Conservation (phyloP, 2,329 filamentous ascomycete species). For the Diaporthe ilicicola region DNA sequence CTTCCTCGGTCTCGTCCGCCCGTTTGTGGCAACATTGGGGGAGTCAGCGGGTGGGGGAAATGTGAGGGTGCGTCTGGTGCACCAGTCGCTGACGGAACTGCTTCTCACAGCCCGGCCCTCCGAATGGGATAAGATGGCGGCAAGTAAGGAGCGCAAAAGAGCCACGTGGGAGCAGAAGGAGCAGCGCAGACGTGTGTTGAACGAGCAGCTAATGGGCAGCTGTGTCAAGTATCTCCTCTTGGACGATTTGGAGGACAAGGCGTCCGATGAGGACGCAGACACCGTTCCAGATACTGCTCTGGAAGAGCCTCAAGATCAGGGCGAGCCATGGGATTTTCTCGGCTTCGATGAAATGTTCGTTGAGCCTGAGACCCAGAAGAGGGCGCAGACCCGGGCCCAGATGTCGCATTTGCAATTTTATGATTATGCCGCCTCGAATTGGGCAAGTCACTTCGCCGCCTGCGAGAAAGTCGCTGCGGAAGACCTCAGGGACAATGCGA, state of each 20-base stretch:
- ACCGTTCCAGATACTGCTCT: too few relatives aligned
- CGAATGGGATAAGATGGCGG: not conserved
- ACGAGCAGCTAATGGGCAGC: not conserved
- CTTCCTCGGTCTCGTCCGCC: not conserved
- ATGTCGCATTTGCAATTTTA: slow-evolving; percentile 4
- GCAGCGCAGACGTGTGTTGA: not conserved
- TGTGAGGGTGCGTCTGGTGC: not conserved
- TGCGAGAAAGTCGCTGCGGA: not conserved
- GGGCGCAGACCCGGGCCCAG: not conserved
- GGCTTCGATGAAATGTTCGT: not conserved
- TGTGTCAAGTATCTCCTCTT: not conserved
- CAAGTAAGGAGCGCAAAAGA: not conserved
- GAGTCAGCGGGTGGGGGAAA: not conserved
- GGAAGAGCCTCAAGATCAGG: too few relatives aligned
- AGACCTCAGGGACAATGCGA: not conserved
- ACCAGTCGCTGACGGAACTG: not conserved
- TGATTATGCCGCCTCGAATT: not conserved
- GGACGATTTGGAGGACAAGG: not conserved
- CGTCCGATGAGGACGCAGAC: not conserved
- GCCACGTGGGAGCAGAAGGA: not conserved
- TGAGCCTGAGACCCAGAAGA: not conserved
- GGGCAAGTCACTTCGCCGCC: not conserved
- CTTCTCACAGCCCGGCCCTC: not conserved
- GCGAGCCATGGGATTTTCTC: not conserved
- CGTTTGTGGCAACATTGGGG: not conserved